phyloP scores from a whole-genome alignment of 768 basidiomycete genomes.

The Mrakia gelida region DNA sequence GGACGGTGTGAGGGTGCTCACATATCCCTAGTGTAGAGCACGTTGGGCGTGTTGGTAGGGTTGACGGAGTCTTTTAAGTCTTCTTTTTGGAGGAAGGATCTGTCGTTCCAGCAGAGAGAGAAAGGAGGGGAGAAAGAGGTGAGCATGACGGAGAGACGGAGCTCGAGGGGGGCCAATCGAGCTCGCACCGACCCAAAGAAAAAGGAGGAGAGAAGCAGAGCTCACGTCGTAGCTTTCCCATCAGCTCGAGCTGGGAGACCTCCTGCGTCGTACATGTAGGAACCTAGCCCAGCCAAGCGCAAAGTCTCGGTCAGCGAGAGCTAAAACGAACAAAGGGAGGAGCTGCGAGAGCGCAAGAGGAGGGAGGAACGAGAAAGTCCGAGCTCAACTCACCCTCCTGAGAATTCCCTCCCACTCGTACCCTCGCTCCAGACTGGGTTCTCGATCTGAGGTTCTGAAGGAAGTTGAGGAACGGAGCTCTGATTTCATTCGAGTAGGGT shows the following conservation, averaged over 20 bases:
- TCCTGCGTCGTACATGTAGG: not conserved
- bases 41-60: constrained; percentile 41
- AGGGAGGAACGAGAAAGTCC: not conserved
- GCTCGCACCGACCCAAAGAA: not conserved
- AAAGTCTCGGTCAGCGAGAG: not conserved
- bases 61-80: not conserved
- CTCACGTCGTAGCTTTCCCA: not conserved
- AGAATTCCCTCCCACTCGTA: constrained; percentile 72
- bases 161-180: too few relatives aligned
- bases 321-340: not conserved
- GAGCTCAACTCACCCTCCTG: constrained; percentile 54
- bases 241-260: not conserved
- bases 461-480: constrained; percentile 68
- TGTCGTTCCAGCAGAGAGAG: not conserved
- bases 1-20: not conserved
- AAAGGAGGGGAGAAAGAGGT: too few relatives aligned
- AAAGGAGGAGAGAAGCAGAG: not conserved
- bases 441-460: constrained; percentile 67
- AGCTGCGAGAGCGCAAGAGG: not conserved
- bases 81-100: constrained; percentile 32
- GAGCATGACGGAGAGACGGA: too few relatives aligned
- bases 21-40: constrained; percentile 43
- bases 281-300: not conserved
- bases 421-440: constrained; percentile 58
- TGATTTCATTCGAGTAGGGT: constrained; percentile 50